phyloP scores from a whole-genome alignment of 164 flowering plant species.

The Liquidambar formosana region DNA sequence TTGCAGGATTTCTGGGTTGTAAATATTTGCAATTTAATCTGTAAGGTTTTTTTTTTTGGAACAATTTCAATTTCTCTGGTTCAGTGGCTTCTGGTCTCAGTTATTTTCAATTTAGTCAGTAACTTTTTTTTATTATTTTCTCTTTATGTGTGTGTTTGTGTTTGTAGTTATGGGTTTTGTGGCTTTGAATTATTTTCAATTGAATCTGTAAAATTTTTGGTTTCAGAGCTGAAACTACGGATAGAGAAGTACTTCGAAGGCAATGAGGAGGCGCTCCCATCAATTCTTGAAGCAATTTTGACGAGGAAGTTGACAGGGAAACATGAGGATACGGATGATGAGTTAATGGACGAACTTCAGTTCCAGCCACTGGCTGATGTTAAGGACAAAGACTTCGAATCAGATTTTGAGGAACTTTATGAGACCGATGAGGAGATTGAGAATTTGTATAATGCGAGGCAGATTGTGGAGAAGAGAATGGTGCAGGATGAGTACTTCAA shows the following conservation, averaged over 20 bases:
- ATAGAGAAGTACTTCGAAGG: slow-evolving; percentile 62
- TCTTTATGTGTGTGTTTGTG: not conserved
- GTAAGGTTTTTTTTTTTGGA: not conserved
- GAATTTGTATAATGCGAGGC: slow-evolving; percentile 61
- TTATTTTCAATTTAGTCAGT: too few relatives aligned
- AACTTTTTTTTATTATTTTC: too few relatives aligned
- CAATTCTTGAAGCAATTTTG: slow-evolving; percentile 58
- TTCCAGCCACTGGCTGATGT: slow-evolving; percentile 49
- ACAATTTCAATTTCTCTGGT: not conserved
- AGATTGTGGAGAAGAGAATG: slow-evolving; percentile 56
- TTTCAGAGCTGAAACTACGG: slow-evolving; percentile 51
- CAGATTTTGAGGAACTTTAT: slow-evolving; percentile 56
- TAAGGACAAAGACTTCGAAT: slow-evolving; percentile 55
- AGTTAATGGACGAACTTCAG: slow-evolving; percentile 53
- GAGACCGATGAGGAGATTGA: slow-evolving; percentile 83
- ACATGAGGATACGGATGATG: slow-evolving; percentile 80
- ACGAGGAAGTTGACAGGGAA: slow-evolving; percentile 51
- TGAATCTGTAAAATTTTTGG: not conserved
- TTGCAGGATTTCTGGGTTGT: too few relatives aligned
- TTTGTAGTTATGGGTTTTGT: not conserved
- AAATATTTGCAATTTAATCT: not conserved
- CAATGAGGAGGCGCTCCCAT: slow-evolving; percentile 53
- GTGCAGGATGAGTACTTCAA: slow-evolving; percentile 55
- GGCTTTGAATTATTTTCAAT: not conserved
- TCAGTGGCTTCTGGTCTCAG: too few relatives aligned